These are phyloP conservation scores for Debaryomyces tyrocola DNA, from an alignment of 805 yeast genomes.

Conservation along the genomic window DNA sequence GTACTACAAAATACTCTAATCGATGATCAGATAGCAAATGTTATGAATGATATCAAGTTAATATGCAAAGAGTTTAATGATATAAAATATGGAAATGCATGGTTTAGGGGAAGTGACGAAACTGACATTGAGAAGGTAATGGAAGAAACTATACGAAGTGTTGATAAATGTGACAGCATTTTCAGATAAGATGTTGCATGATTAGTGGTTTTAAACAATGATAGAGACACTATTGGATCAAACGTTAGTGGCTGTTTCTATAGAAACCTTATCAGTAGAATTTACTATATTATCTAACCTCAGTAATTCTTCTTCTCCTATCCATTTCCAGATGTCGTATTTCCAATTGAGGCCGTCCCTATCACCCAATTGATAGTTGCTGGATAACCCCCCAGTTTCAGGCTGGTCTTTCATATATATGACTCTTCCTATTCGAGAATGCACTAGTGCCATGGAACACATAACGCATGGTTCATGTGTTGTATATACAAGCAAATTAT, in stretches of 20 bases:
- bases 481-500: conserved; percentile 74
- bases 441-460: conserved; percentile 96
- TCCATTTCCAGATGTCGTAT: conserved; percentile 79
- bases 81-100: conserved; percentile 20
- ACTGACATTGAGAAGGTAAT: conserved; percentile 13
- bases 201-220: too few relatives aligned
- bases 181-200: background rate
- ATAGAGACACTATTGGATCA: background rate
- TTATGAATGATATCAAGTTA: conserved; percentile 13
- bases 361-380: conserved; percentile 72
- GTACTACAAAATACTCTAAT: conserved; percentile 18
- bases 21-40: conserved; percentile 13
- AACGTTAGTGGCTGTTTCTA: background rate
- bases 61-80: conserved; percentile 26
- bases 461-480: conserved; percentile 96
- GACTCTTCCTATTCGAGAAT: conserved; percentile 76
- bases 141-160: conserved; percentile 14
- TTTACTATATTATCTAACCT: background rate
- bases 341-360: conserved; percentile 81
- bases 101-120: conserved; percentile 15
- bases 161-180: conserved; percentile 9
- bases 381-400: conserved; percentile 51
- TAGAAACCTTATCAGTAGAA: too few relatives aligned
- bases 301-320: conserved; percentile 34
- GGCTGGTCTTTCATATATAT: conserved; percentile 54